phyloP scores from a whole-genome alignment of 1,139 yeast species.

The Zygoascus hellenicus region DNA sequence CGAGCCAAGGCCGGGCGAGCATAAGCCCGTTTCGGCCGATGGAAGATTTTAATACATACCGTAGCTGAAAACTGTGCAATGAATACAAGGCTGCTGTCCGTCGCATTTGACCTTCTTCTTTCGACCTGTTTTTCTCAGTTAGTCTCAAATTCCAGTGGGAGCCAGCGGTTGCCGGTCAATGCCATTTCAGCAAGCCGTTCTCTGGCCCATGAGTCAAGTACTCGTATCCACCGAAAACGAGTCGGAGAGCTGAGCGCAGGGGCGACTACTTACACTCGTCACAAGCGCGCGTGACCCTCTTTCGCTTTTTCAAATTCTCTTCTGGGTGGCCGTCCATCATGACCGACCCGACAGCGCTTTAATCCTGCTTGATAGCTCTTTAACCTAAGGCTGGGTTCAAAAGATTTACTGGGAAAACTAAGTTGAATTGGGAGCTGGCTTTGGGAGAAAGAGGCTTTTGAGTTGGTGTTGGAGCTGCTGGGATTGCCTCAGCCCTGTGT shows the following conservation, averaged over 20 bases:
- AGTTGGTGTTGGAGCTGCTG: neutral
- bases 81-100: slow-evolving; percentile 81
- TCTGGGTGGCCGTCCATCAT: slow-evolving; percentile 4
- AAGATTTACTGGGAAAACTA: no score
- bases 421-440: no score
- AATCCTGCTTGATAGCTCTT: no score
- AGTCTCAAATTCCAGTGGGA: neutral
- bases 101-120: slow-evolving; percentile 82
- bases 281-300: slow-evolving; percentile 81
- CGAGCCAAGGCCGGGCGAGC: neutral
- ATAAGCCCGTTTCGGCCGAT: neutral
- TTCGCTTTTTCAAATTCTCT: slow-evolving; percentile 43
- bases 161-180: neutral
- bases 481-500: no score
- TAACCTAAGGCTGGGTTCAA: no score
- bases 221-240: neutral
- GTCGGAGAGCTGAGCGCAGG: no score
- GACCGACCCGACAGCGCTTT: neutral
- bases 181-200: neutral
- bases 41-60: slow-evolving; percentile 39
- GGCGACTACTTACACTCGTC: slow-evolving; percentile 62
- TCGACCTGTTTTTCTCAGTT: slow-evolving; percentile 23
- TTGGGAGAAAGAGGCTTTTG: neutral
- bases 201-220: neutral
- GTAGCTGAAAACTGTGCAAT: slow-evolving; percentile 83